A percentile compares a stretch with the other conserved stretches of the same genome.
Evolutionary conservation across 768 basidiomycete genomes (phyloP).

Genomic region (Russula earlei): DNA sequence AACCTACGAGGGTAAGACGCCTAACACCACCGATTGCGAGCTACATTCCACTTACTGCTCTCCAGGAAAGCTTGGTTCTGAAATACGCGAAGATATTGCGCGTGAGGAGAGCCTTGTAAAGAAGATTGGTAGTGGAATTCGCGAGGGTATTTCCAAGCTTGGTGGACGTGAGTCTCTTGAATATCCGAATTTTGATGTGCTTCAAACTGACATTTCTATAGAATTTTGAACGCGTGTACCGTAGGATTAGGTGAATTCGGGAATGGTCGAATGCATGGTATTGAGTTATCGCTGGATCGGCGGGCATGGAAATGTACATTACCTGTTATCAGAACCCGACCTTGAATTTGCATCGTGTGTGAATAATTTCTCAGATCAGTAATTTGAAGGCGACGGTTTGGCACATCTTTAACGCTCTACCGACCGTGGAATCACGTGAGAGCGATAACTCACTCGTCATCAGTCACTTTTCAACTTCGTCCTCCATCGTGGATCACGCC

Average conservation of each 20-base stretch:
- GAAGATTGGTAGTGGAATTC: constrained; percentile 29
- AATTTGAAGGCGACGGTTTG: no score
- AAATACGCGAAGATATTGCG: constrained; percentile 7
- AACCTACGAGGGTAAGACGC: no score
- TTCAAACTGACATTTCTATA: neutral
- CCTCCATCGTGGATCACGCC: no score
- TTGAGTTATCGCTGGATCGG: neutral
- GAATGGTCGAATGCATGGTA: neutral
- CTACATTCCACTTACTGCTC: no score
- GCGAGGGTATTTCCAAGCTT: constrained; percentile 15
- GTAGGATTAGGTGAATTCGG: neutral
- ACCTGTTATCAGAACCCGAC: no score
- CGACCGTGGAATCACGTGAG: no score
- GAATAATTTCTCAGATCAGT: no score
- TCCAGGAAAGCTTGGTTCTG: constrained; percentile 33
- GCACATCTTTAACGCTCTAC: no score
- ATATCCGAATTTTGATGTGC: neutral
- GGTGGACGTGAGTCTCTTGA: constrained; percentile 1
- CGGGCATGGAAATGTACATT: neutral
- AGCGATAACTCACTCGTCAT: no score
- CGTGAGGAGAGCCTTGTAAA: neutral
- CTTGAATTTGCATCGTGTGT: no score
- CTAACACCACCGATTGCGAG: no score
- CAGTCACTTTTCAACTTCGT: no score
- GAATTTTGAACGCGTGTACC: neutral